phyloP scores from a whole-genome alignment of 768 basidiomycete species.

The Termitomyces sp. region DNA sequence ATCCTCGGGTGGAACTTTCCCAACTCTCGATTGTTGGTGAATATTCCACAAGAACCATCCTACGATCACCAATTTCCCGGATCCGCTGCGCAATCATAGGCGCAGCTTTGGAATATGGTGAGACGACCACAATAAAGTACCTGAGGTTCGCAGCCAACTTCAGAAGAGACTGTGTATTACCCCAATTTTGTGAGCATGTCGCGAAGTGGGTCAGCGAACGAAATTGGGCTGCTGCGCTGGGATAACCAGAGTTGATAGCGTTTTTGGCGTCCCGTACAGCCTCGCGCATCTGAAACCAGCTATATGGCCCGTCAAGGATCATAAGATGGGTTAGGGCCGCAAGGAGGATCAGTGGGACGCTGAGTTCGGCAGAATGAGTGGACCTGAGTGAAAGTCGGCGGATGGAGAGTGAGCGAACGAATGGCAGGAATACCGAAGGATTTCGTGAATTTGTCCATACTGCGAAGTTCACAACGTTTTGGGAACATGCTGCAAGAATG shows the following conservation, averaged over 20 bases:
- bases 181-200: slow-evolving; percentile 22
- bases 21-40: slow-evolving; percentile 16
- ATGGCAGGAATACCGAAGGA: slow-evolving; percentile 19
- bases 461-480: slow-evolving; percentile 14
- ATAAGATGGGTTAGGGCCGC: slow-evolving; percentile 24
- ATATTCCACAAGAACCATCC: slow-evolving; percentile 20
- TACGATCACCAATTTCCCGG: slow-evolving; percentile 18
- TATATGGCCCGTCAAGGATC: slow-evolving; percentile 20
- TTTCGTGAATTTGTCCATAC: slow-evolving; percentile 17
- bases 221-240: slow-evolving; percentile 9
- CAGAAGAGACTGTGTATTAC: slow-evolving; percentile 18
- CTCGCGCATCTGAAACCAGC: slow-evolving; percentile 21
- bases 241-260: slow-evolving; percentile 4
- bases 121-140: slow-evolving; percentile 20
- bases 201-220: slow-evolving; percentile 21
- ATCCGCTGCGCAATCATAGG: slow-evolving; percentile 17
- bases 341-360: slow-evolving; percentile 19
- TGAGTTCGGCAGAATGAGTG: slow-evolving; percentile 17
- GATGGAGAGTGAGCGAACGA: slow-evolving; percentile 14
- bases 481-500: slow-evolving; percentile 17
- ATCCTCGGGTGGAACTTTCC: slow-evolving; percentile 14
- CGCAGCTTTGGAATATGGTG: slow-evolving; percentile 14
- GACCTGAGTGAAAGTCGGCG: slow-evolving; percentile 14
- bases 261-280: slow-evolving; percentile 13
- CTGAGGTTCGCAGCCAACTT: slow-evolving; percentile 17